Conservation (phyloP, 441 rosid genomes). For the Pelargonium australe region DNA sequence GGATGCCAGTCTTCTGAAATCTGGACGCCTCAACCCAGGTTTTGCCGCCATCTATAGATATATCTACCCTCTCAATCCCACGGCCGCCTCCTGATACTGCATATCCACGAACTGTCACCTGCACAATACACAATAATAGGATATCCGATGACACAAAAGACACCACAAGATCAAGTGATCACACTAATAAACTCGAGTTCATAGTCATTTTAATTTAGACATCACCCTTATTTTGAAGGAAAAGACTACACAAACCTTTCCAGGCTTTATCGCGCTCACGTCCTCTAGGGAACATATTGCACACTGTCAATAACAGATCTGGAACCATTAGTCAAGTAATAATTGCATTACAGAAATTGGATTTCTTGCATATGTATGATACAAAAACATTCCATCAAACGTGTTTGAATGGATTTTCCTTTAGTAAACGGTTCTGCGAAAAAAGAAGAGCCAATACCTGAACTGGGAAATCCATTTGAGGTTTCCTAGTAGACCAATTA, state of each 20-base stretch:
- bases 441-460: conserved; percentile 48
- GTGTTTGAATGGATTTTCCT: neutral
- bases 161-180: neutral
- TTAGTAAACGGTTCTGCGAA: neutral
- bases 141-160: conserved; percentile 4
- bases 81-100: conserved; percentile 98
- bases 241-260: conserved; percentile 50
- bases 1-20: conserved; percentile 53
- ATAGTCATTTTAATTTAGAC: no score
- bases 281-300: conserved; percentile 94
- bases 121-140: conserved; percentile 19
- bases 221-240: neutral
- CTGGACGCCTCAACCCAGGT: conserved; percentile 81
- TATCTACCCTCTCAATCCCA: conserved; percentile 89
- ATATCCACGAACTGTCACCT: conserved; percentile 77
- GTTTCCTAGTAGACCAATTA: conserved; percentile 78
- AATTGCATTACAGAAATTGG: neutral
- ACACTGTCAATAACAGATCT: conserved; percentile 45
- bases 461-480: conserved; percentile 97
- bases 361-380: no score
- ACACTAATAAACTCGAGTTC: neutral
- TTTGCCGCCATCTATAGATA: conserved; percentile 88
- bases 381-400: neutral
- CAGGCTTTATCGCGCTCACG: conserved; percentile 63
- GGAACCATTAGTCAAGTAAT: conserved; percentile 5